These are phyloP conservation scores for Penicillium lividum DNA, from an alignment of 495 filamentous ascomycete genomes.

Conservation along the genomic window DNA sequence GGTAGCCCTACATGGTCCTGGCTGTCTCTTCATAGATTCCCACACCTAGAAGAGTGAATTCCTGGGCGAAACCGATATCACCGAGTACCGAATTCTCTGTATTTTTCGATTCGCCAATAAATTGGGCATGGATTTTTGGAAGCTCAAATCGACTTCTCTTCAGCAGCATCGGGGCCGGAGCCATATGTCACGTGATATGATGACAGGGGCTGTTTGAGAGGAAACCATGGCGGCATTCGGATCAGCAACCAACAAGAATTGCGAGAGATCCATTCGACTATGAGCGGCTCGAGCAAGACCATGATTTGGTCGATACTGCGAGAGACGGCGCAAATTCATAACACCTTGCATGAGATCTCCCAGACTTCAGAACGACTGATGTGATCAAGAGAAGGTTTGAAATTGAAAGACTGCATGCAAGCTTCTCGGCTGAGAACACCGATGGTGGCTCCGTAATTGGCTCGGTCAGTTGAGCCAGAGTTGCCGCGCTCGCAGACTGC, in stretches of 20 bases:
- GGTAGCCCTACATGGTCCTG: not conserved
- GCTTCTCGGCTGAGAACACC: not conserved
- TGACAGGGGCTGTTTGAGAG: not conserved
- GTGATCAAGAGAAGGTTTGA: not conserved
- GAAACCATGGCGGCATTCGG: not conserved
- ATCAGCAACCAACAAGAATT: not conserved
- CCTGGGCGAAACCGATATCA: constrained; percentile 3
- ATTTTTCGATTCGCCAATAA: constrained; percentile 4
- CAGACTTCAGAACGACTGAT: constrained; percentile 2
- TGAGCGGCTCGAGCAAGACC: not conserved
- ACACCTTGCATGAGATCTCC: not conserved
- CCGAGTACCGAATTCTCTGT: not conserved
- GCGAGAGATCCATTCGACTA: not conserved
- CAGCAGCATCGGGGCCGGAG: not conserved
- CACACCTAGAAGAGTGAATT: not conserved
- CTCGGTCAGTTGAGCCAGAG: not conserved
- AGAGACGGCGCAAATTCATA: constrained; percentile 2
- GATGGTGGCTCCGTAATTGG: not conserved
- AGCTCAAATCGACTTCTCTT: constrained; percentile 5
- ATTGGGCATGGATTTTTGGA: constrained; percentile 6
- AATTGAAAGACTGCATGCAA: not conserved
- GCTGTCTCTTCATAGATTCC: constrained; percentile 1
- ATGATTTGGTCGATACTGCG: not conserved
- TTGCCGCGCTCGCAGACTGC: not conserved
- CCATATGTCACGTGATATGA: not conserved